Evolutionary conservation across 208 protist species (phyloP), one percentile per base, ranked within the genome.

Genomic region (Phytomonas francai): DNA sequence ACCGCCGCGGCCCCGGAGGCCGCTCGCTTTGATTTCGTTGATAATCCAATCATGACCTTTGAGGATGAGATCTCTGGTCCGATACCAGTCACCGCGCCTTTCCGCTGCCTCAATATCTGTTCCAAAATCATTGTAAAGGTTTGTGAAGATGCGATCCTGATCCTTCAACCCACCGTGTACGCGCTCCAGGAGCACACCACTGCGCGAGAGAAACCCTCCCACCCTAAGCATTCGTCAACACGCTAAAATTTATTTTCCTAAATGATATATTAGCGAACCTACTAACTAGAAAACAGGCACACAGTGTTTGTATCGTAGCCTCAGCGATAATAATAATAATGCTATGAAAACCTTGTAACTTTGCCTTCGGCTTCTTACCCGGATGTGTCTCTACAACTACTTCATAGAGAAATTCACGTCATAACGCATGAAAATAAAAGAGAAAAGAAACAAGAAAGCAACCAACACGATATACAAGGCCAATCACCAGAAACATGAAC

Each of bases 121-220:
- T 70, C 98, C 97, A 69, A 97, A 95, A 67, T 99, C 96, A 30
- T 98, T 75, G 75, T 99, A 99, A 16, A 99, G 78, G 76, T 99
- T 99, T 3, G 92, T 97, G 77, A 99, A 99, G 71, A 99, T 99
- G 66, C 98, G 91, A 77, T 99, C 98, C 67, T 97, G 72, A 71
- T 99, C 97, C 76, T 96, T 97, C 7, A 99, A 87, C 62, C 87
- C 74, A 32, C 97, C 95, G 71, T 96, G 74, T 42, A 79, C 71
- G 36, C 76, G 68, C 25, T 85, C 84, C 70, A 84, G 56, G 28
- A 91, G 67, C 30, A 77, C 34, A 9, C 63, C 67, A 8, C 76
- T 83, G 14, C 67, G 34, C 39, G 77, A 73, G 14, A 92, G 65
- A 27, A 88, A 67, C 5, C 89, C 85, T 16, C 49, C 67, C 27